These are phyloP conservation scores for Olyra latifolia DNA, from an alignment of 176 grass and related monocot genomes.

Conservation along the genomic window DNA sequence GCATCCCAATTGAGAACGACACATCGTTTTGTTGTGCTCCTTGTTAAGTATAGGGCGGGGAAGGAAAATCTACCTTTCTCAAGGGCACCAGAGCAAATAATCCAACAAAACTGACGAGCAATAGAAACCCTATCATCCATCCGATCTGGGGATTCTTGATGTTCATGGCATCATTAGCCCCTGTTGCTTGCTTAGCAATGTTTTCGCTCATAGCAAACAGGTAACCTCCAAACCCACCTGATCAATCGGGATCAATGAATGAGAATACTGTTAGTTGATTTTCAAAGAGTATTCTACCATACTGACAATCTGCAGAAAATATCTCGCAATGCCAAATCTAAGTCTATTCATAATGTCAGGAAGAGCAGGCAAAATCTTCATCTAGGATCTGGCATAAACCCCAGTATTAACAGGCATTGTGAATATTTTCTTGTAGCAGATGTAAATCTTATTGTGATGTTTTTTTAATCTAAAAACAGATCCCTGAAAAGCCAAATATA, in stretches of 20 bases:
- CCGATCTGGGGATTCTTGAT: slow-evolving; percentile 48
- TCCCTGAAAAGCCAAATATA: not conserved
- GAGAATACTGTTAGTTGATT: not conserved
- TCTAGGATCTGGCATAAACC: not conserved
- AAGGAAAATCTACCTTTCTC: slow-evolving; percentile 45
- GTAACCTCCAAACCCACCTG: slow-evolving; percentile 63
- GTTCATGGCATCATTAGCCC: slow-evolving; percentile 48
- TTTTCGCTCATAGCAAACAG: slow-evolving; percentile 45
- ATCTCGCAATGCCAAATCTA: not conserved
- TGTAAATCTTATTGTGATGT: not conserved
- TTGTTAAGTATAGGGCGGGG: not conserved
- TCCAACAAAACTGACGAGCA: slow-evolving; percentile 60
- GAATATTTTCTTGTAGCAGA: not conserved
- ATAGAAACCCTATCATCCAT: slow-evolving; percentile 62
- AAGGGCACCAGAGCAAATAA: slow-evolving; percentile 54
- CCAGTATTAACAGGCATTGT: not conserved
- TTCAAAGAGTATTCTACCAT: not conserved
- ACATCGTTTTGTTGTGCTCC: not conserved
- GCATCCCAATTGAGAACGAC: not conserved
- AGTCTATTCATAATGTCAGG: not conserved
- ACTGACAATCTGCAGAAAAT: not conserved
- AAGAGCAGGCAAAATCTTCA: not conserved
- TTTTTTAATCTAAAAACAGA: not conserved
- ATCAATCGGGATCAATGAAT: not conserved
- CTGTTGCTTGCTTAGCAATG: slow-evolving; percentile 47